Evolutionary conservation across 352 stramenopile genomes (phyloP).

Genomic region (Phytopythium boreale): DNA sequence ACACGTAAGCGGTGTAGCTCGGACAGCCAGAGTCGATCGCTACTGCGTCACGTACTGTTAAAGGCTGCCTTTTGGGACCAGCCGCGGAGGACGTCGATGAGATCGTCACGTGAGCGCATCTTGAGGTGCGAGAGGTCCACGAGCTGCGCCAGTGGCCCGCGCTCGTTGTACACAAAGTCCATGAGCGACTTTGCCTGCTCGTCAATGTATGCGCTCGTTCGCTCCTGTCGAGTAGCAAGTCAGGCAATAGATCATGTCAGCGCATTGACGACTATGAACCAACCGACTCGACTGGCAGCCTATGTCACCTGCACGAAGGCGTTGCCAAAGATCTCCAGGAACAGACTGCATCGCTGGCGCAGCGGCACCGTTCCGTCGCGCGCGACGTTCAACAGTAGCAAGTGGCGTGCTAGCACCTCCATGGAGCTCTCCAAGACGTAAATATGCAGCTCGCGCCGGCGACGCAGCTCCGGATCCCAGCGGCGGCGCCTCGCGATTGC

Average conservation of each 20-base stretch:
- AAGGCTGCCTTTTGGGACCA: constrained; percentile 75
- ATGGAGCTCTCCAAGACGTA: constrained; percentile 87
- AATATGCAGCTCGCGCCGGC: constrained; percentile 63
- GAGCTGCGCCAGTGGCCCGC: constrained; percentile 48
- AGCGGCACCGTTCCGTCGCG: constrained; percentile 88
- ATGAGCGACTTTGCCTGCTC: constrained; percentile 64
- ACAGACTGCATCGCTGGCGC: constrained; percentile 84
- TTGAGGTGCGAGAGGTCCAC: constrained; percentile 88
- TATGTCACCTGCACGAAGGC: constrained; percentile 64
- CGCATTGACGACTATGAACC: too few species aligned
- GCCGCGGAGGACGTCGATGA: constrained; percentile 84
- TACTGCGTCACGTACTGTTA: constrained; percentile 40
- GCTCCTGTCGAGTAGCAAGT: constrained; percentile 31
- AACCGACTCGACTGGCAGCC: too few species aligned
- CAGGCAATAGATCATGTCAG: not conserved
- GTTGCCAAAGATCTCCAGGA: constrained; percentile 95
- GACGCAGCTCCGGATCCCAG: constrained; percentile 19
- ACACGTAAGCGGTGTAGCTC: not conserved
- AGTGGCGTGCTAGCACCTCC: constrained; percentile 85
- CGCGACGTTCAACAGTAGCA: constrained; percentile 87
- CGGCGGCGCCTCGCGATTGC: constrained; percentile 47
- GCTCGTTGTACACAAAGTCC: constrained; percentile 72
- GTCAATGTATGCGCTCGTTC: constrained; percentile 84
- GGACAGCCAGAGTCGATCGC: not conserved
- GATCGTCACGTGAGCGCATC: constrained; percentile 85